phyloP scores from a whole-genome alignment of 2,329 filamentous ascomycete species.

The Gliomastix tumulicola region DNA sequence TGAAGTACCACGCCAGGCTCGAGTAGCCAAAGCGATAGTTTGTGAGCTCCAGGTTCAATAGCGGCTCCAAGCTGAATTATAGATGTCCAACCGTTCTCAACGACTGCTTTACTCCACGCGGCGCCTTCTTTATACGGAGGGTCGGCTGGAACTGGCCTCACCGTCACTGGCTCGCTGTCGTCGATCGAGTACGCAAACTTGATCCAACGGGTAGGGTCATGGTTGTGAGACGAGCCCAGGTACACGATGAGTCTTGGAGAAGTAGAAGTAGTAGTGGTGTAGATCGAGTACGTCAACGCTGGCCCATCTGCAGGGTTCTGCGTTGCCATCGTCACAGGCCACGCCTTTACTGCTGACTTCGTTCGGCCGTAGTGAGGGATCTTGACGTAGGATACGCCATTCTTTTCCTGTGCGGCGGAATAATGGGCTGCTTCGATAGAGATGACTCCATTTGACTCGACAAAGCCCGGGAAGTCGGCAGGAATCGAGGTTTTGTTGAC shows the following conservation, averaged over 20 bases:
- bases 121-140: slow-evolving; percentile 12
- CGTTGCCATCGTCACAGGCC: slow-evolving; percentile 10
- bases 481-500: slow-evolving; percentile 7
- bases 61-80: slow-evolving; percentile 5
- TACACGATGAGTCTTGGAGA: slow-evolving; percentile 13
- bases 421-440: slow-evolving; percentile 20
- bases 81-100: slow-evolving; percentile 15
- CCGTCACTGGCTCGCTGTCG: slow-evolving; percentile 6
- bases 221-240: slow-evolving; percentile 18
- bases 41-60: slow-evolving; percentile 13
- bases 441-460: slow-evolving; percentile 15
- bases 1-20: slow-evolving; percentile 22
- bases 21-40: slow-evolving; percentile 16
- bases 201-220: slow-evolving; percentile 15
- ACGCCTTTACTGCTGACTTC: slow-evolving; percentile 14
- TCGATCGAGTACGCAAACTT: slow-evolving; percentile 17
- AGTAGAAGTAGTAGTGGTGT: slow-evolving; percentile 12
- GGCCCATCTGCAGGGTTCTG: slow-evolving; percentile 9
- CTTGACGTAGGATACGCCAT: slow-evolving; percentile 11
- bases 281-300: slow-evolving; percentile 13
- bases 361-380: slow-evolving; percentile 21
- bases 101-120: slow-evolving; percentile 18
- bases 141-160: slow-evolving; percentile 12
- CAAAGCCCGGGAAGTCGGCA: slow-evolving; percentile 15
- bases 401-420: slow-evolving; percentile 5